Percentiles rank a stretch among this genome's conserved stretches.
phyloP scores from a whole-genome alignment of 345 rosid species.

The Heritiera fomes region DNA sequence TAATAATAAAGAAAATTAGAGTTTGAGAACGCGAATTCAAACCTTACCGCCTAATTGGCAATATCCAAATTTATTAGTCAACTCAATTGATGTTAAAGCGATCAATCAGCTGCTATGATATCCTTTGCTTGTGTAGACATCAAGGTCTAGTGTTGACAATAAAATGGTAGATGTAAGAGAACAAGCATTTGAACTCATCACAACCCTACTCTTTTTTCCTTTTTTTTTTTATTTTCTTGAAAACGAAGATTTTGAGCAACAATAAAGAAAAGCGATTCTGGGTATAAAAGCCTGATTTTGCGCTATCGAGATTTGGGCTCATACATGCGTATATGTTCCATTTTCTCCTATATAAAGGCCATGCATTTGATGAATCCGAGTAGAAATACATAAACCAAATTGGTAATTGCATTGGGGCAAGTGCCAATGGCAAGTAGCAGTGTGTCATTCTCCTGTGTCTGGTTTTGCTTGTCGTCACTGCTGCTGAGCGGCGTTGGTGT shows the following conservation, averaged over 20 bases:
- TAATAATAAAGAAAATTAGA: slow-evolving; percentile 1
- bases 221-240: background rate
- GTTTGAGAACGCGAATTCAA: background rate
- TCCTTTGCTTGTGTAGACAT: background rate
- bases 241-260: background rate
- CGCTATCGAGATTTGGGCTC: slow-evolving; percentile 19
- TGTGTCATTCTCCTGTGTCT: slow-evolving; percentile 18
- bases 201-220: background rate
- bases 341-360: slow-evolving; percentile 19
- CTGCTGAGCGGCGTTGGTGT: slow-evolving; percentile 31
- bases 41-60: background rate
- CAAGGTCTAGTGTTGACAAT: background rate
- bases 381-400: background rate
- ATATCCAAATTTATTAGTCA: background rate
- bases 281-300: slow-evolving; percentile 39
- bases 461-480: slow-evolving; percentile 30
- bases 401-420: background rate
- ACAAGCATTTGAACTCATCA: background rate
- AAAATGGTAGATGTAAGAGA: background rate
- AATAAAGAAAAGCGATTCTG: background rate
- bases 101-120: slow-evolving; percentile 6
- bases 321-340: background rate
- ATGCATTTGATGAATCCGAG: slow-evolving; percentile 15
- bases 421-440: slow-evolving; percentile 18
- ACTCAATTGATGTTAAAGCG: background rate